Conservation (phyloP, 192 early-diverging fungal genomes). For the Coemansia sp. region DNA sequence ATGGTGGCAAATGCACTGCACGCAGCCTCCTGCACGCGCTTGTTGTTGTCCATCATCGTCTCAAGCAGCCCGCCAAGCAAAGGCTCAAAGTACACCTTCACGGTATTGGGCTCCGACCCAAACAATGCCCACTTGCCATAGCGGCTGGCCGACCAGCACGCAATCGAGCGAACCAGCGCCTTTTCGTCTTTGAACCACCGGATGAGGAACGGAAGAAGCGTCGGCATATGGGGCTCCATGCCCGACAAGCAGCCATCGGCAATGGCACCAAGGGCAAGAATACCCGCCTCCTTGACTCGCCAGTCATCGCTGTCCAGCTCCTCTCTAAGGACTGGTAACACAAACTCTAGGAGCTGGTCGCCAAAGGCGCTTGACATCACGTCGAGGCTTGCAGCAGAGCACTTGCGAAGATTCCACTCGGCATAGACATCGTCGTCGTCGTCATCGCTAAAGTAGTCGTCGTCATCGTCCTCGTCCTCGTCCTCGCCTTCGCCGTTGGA, state of each 20-base stretch:
- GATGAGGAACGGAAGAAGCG: constrained; percentile 85
- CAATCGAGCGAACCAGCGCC: constrained; percentile 93
- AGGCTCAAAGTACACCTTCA: constrained; percentile 81
- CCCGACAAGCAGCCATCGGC: constrained; percentile 93
- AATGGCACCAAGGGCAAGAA: constrained; percentile 96
- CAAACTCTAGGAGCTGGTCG: constrained; percentile 77
- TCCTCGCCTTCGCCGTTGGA: constrained; percentile 29
- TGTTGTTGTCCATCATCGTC: constrained; percentile 93
- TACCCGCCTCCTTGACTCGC: constrained; percentile 91
- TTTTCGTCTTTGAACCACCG: constrained; percentile 78
- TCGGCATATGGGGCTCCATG: constrained; percentile 87
- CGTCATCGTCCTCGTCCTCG: constrained; percentile 73
- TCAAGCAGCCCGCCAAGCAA: constrained; percentile 74
- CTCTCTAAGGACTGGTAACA: constrained; percentile 85
- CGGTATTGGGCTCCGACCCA: constrained; percentile 59
- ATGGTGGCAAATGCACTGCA: constrained; percentile 96
- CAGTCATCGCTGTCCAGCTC: constrained; percentile 85
- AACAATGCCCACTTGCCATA: constrained; percentile 83
- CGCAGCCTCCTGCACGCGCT: constrained; percentile 97
- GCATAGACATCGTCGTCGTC: constrained; percentile 83
- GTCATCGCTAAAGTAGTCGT: constrained; percentile 84
- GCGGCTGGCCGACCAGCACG: constrained; percentile 98
- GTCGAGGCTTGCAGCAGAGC: constrained; percentile 95
- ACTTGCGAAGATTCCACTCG: constrained; percentile 99
- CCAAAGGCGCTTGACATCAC: constrained; percentile 89